Conservation (phyloP, 2,329 filamentous ascomycete genomes). For the Claviceps digitariae region DNA sequence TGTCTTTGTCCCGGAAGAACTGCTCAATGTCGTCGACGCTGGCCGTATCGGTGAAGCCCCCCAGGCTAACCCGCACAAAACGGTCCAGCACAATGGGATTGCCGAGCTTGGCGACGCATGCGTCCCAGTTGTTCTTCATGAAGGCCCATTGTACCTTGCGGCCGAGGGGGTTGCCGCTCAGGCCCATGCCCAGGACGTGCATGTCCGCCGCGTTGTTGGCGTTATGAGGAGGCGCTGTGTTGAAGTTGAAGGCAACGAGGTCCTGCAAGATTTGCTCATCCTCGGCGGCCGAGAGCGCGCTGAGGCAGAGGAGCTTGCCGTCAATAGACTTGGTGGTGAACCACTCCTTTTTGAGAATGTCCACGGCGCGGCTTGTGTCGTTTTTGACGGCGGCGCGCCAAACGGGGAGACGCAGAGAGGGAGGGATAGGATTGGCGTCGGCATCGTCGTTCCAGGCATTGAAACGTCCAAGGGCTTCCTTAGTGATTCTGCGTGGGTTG, state of each 20-base stretch:
- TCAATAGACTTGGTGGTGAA: constrained; percentile 71
- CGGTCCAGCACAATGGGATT: constrained; percentile 86
- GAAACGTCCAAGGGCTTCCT: constrained; percentile 69
- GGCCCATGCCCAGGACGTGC: constrained; percentile 62
- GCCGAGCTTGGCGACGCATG: constrained; percentile 55
- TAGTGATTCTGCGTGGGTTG: constrained; percentile 37
- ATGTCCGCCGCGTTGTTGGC: constrained; percentile 77
- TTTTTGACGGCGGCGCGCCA: constrained; percentile 64
- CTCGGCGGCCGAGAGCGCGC: constrained; percentile 61
- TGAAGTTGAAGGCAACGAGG: constrained; percentile 68
- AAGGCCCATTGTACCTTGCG: constrained; percentile 74
- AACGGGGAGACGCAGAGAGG: constrained; percentile 66
- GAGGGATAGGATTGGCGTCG: constrained; percentile 58
- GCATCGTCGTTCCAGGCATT: constrained; percentile 60
- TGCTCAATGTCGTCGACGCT: constrained; percentile 61
- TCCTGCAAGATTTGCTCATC: constrained; percentile 51
- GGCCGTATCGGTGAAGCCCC: constrained; percentile 60
- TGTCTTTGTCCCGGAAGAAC: constrained; percentile 84
- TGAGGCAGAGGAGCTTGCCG: constrained; percentile 75
- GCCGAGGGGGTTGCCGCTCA: constrained; percentile 60
- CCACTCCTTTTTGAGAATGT: constrained; percentile 75
- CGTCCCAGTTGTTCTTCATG: constrained; percentile 71
- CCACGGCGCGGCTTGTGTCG: constrained; percentile 55
- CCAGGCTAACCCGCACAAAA: constrained; percentile 66
- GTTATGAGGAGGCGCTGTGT: constrained; percentile 40